phyloP scores from a whole-genome alignment of 176 grass and related monocot species.

The Alloteropsis semialata region DNA sequence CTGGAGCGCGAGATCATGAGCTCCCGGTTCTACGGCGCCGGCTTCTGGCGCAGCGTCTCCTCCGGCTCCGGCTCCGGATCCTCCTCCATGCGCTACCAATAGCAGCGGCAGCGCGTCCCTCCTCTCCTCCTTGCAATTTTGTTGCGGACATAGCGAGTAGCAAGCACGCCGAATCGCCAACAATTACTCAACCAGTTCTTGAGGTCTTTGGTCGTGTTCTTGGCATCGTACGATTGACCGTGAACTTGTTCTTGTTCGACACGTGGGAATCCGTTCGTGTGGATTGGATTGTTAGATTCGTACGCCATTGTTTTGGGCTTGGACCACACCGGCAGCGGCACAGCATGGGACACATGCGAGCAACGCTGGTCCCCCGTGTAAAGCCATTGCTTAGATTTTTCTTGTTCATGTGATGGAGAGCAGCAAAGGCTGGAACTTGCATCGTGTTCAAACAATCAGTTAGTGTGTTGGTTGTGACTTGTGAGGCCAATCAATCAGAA shows the following conservation, averaged over 20 bases:
- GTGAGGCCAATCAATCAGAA: background rate
- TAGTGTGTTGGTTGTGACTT: background rate
- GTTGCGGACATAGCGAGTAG: background rate
- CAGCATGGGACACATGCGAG: background rate
- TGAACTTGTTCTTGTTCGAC: background rate
- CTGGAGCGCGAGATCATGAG: conserved; percentile 55
- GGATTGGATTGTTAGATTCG: background rate
- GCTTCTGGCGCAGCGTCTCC: conserved; percentile 65
- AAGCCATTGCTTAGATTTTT: background rate
- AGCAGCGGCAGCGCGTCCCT: background rate
- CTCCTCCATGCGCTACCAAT: conserved; percentile 22
- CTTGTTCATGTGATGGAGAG: background rate
- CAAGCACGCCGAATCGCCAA: background rate
- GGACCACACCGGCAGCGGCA: background rate
- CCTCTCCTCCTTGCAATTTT: background rate
- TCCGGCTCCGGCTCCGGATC: conserved; percentile 38
- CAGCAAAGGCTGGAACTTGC: conserved; percentile 17
- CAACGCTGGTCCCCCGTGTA: background rate
- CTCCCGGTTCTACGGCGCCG: conserved; percentile 48
- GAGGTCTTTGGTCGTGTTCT: background rate
- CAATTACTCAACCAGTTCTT: background rate
- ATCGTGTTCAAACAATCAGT: background rate
- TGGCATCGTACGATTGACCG: background rate
- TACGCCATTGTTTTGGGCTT: background rate
- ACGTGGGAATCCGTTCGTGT: background rate